Percentiles rank a stretch among this genome's conserved stretches.
phyloP scores from a whole-genome alignment of 108 stramenopile genomes.

The Pseudonitzschia delicatissima region DNA sequence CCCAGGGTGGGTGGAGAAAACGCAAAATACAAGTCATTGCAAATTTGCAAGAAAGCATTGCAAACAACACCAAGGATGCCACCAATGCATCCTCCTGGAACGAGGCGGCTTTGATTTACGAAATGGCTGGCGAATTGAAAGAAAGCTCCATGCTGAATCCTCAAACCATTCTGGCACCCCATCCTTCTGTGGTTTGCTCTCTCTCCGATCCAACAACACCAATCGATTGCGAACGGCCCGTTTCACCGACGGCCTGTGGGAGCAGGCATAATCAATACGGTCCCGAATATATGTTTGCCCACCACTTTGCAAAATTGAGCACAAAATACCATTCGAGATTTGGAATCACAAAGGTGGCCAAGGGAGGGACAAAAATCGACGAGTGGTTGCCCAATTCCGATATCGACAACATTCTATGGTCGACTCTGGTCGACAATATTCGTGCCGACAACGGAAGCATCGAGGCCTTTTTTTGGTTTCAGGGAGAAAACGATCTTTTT shows the following conservation, averaged over 20 bases:
- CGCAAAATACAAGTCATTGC: not conserved
- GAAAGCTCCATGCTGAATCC: not conserved
- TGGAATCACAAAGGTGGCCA: not conserved
- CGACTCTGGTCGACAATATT: not conserved
- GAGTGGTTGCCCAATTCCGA: slow-evolving; percentile 1
- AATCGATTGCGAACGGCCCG: not conserved
- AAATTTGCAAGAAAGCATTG: not conserved
- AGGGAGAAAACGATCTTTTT: slow-evolving; percentile 7
- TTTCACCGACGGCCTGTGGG: not conserved
- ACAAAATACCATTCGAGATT: not conserved
- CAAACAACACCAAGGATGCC: not conserved
- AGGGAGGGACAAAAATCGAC: not conserved
- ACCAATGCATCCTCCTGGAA: not conserved
- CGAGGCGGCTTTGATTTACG: not conserved
- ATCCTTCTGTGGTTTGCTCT: not conserved
- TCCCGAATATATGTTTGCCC: not conserved
- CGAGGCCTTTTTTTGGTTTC: slow-evolving; percentile 6
- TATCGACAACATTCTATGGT: not conserved
- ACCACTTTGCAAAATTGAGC: not conserved
- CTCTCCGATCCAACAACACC: not conserved
- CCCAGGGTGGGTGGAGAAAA: not conserved
- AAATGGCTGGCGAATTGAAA: not conserved
- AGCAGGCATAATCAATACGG: not conserved
- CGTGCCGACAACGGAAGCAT: slow-evolving; percentile 1
- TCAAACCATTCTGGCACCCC: not conserved